Evolutionary conservation across 208 protist species (phyloP).

Genomic region (Trypanosoma vivax): DNA sequence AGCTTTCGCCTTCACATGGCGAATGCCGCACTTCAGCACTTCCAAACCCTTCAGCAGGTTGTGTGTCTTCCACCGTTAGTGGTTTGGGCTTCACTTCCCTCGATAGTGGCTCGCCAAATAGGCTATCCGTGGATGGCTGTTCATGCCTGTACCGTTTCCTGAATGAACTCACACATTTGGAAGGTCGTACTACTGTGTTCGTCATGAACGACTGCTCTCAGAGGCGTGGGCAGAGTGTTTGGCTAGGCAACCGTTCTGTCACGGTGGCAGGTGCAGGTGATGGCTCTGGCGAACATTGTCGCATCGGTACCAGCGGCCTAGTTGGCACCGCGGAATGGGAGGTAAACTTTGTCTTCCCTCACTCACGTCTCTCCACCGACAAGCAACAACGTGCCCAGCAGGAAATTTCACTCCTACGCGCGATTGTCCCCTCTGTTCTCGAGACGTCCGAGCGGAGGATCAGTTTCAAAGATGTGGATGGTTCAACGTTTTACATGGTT

Average conservation of each 20-base stretch:
- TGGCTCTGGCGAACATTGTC: neutral
- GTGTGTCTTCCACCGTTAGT: too few species aligned
- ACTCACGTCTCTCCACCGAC: slow-evolving; percentile 30
- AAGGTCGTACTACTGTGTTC: slow-evolving; percentile 40
- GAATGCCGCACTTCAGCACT: too few species aligned
- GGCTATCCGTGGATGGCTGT: slow-evolving; percentile 29
- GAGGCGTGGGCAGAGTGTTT: slow-evolving; percentile 43
- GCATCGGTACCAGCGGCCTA: slow-evolving; percentile 26
- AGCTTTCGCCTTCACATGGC: too few species aligned
- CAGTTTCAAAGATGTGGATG: slow-evolving; percentile 25
- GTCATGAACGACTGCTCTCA: slow-evolving; percentile 60
- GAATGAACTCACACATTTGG: slow-evolving; percentile 19
- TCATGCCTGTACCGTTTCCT: slow-evolving; percentile 36
- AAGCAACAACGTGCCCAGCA: slow-evolving; percentile 19
- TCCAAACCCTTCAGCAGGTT: too few species aligned
- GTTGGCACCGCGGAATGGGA: slow-evolving; percentile 58
- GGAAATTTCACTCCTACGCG: slow-evolving; percentile 31
- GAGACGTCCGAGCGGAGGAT: slow-evolving; percentile 20
- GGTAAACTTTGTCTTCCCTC: slow-evolving; percentile 60
- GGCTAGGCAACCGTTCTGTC: slow-evolving; percentile 44
- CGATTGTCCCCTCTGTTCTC: slow-evolving; percentile 56
- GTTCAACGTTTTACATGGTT: slow-evolving; percentile 49
- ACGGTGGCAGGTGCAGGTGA: too few species aligned
- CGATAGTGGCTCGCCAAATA: too few species aligned
- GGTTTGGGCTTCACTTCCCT: too few species aligned